These are phyloP conservation scores for Nemania abortiva DNA, from an alignment of 2,329 filamentous ascomycete genomes.

Conservation along the genomic window DNA sequence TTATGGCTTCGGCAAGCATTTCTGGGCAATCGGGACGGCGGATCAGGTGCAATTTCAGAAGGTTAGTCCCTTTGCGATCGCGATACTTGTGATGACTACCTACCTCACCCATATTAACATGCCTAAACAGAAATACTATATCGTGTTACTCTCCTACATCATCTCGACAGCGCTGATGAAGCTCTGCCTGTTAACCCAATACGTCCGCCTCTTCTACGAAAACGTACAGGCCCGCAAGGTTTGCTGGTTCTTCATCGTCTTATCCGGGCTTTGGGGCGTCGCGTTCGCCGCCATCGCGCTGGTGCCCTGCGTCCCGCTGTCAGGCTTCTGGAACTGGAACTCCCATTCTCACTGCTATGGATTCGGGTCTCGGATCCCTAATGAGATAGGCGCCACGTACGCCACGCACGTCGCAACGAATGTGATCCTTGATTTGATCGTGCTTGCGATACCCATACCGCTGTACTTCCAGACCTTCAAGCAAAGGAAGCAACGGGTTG, in stretches of 20 bases:
- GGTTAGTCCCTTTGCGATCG: conserved; percentile 29
- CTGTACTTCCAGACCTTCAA: conserved; percentile 47
- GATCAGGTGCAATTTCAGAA: conserved; percentile 45
- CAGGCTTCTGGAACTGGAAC: conserved; percentile 50
- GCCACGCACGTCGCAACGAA: conserved; percentile 50
- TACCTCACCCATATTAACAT: conserved; percentile 26
- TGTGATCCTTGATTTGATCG: conserved; percentile 50
- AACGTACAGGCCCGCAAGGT: conserved; percentile 39
- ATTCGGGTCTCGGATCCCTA: conserved; percentile 48
- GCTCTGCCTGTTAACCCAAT: conserved; percentile 54
- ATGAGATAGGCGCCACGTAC: conserved; percentile 48
- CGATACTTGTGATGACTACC: not conserved
- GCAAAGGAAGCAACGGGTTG: conserved; percentile 49
- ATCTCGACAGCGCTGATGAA: conserved; percentile 54
- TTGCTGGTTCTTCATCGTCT: conserved; percentile 45
- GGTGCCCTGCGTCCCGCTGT: conserved; percentile 51
- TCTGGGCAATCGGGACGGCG: conserved; percentile 37
- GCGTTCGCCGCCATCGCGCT: conserved; percentile 49
- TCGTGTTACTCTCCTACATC: conserved; percentile 50
- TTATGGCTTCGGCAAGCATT: conserved; percentile 50
- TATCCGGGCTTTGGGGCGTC: conserved; percentile 50
- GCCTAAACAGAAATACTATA: conserved; percentile 49
- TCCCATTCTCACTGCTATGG: conserved; percentile 47
- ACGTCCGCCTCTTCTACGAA: conserved; percentile 52
- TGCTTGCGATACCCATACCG: conserved; percentile 50